phyloP scores from a whole-genome alignment of 257 asterid genomes.

The Dorcoceras hygrometricum region DNA sequence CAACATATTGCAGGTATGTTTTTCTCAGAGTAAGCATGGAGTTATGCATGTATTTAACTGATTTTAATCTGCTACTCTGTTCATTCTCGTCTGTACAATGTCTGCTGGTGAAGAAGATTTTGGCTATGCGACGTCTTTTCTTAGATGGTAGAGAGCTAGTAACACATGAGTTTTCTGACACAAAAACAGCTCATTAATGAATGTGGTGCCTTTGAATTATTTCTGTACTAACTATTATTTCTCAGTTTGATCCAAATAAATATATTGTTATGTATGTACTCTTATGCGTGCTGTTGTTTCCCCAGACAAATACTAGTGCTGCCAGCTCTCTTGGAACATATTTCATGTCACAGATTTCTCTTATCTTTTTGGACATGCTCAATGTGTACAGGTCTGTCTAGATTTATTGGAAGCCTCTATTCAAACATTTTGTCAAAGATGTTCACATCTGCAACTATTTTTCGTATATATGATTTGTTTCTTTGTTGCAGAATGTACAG shows the following conservation, averaged over 20 bases:
- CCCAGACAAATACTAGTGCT: slow-evolving; percentile 93
- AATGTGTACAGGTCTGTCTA: slow-evolving; percentile 78
- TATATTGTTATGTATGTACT: slow-evolving; percentile 5
- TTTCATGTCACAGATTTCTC: slow-evolving; percentile 80
- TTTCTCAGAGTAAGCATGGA: slow-evolving; percentile 17
- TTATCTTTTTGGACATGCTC: slow-evolving; percentile 91
- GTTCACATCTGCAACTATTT: neutral
- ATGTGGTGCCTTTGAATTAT: neutral
- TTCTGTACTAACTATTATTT: too few species aligned
- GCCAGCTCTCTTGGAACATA: slow-evolving; percentile 87
- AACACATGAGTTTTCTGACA: neutral
- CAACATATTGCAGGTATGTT: slow-evolving; percentile 83
- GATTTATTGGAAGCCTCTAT: slow-evolving; percentile 8
- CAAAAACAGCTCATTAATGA: neutral
- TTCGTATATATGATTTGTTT: slow-evolving; percentile 27
- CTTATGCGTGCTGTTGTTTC: slow-evolving; percentile 21
- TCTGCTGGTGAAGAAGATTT: neutral
- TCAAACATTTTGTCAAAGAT: neutral
- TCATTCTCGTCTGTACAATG: slow-evolving; percentile 3
- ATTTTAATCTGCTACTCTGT: neutral
- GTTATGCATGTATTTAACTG: slow-evolving; percentile 2
- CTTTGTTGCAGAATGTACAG: slow-evolving; percentile 87
- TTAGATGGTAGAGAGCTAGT: neutral
- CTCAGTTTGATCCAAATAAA: neutral
- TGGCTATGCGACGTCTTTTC: neutral